Evolutionary conservation across 2,329 filamentous ascomycete genomes (phyloP), one percentile per base, ranked within the genome.

Genomic region (Botrytis elliptica): DNA sequence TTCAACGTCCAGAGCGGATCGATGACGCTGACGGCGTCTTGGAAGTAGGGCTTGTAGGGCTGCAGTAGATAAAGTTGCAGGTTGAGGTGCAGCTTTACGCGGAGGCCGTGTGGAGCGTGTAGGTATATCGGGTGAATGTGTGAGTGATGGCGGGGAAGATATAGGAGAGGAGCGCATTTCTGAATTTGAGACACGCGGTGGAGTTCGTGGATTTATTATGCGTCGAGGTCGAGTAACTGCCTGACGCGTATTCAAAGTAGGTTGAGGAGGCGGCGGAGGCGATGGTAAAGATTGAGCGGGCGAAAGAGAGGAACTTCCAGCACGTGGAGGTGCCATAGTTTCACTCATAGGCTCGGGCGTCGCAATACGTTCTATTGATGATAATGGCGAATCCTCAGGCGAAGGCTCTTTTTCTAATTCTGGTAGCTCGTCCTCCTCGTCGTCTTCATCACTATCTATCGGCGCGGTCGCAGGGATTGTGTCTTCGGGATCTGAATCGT

Each of bases 61-160:
- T 33, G 81, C 82, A 10, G 82, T 83, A 16, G 80, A 80, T 36
- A 80, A 78, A 3, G 76, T 76, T 60, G 75, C 77, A 60, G 77
- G 76, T 62, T 77, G 78, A 49, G 77, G 77, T 22, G 71, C 71
- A 66, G 74, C 72, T 66, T 74, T 78, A 16, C 64, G 64, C 8
- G 55, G 33, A 3, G 33, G 55, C 40, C 67, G 55, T 57, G 75
- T 77, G 10, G 66, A 55, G 9, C 33, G 65, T 10, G 70, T 70
- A 25, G 66, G 72, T 67, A 74, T 73, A 77, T 91, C 91, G 46
- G 90, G 90, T 0, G 90, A 92, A 78, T 91, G 89, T 6, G 89
- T 92, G 6, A 92, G 83, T 0, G 90, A 91, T 0, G 90, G 90
- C 0, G 89, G 90, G 3, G 89, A 91, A 2, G 90, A 91, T 33